These are phyloP conservation scores for Calonectria montana DNA, from an alignment of 2,329 filamentous ascomycete genomes.

Conservation along the genomic window DNA sequence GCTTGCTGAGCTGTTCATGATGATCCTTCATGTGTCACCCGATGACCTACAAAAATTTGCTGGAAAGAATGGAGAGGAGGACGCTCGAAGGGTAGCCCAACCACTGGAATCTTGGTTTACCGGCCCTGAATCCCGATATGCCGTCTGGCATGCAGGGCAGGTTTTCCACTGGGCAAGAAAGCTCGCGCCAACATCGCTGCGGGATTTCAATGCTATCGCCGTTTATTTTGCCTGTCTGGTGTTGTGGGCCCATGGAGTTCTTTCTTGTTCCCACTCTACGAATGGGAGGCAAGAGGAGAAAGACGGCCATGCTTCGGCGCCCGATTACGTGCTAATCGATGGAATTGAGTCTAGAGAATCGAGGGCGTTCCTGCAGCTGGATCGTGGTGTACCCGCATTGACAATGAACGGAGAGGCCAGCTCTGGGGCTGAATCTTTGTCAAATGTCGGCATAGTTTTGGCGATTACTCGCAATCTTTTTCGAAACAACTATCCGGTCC, in stretches of 20 bases:
- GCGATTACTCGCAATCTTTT: constrained; percentile 30
- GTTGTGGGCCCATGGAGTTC: constrained; percentile 36
- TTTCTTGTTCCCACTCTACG: constrained; percentile 19
- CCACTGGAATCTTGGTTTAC: constrained; percentile 30
- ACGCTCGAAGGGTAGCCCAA: constrained; percentile 29
- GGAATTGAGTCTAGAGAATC: constrained; percentile 29
- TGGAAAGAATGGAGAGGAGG: constrained; percentile 36
- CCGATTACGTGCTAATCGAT: constrained; percentile 32
- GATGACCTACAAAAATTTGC: constrained; percentile 36
- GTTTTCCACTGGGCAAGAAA: constrained; percentile 35
- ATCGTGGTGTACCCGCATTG: constrained; percentile 31
- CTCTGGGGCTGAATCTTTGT: constrained; percentile 31
- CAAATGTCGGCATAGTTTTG: constrained; percentile 27
- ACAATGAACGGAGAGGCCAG: constrained; percentile 22
- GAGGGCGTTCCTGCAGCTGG: constrained; percentile 32
- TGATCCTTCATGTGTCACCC: constrained; percentile 38
- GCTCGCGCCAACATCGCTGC: constrained; percentile 32
- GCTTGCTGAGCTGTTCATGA: constrained; percentile 40
- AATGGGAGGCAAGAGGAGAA: constrained; percentile 20
- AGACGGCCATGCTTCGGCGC: not conserved
- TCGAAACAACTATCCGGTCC: constrained; percentile 34
- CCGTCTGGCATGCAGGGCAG: constrained; percentile 40
- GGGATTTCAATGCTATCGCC: constrained; percentile 37
- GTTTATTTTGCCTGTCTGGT: constrained; percentile 39
- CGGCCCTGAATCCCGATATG: constrained; percentile 34